phyloP scores from a whole-genome alignment of 2,329 filamentous ascomycete genomes.

The Stagonosporopsis vannaccii region DNA sequence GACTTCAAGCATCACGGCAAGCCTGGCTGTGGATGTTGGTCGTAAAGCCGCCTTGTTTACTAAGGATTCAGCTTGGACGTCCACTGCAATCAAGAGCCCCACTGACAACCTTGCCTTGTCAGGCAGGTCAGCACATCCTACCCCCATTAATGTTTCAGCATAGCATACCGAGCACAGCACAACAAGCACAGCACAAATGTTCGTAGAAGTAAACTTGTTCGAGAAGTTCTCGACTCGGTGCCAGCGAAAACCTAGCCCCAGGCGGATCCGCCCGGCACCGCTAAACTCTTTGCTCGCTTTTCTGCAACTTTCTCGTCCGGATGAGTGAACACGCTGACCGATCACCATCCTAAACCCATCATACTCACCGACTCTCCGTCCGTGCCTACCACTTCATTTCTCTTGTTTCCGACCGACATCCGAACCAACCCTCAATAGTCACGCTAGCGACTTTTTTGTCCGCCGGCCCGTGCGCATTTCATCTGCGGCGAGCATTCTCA shows the following conservation, averaged over 20 bases:
- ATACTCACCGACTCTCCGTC: slow-evolving; percentile 18
- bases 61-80: slow-evolving; percentile 1
- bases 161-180: slow-evolving; percentile 10
- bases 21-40: slow-evolving; percentile 46
- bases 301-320: slow-evolving; percentile 1
- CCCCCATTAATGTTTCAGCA: slow-evolving; percentile 2
- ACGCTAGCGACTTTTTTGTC: slow-evolving; percentile 14
- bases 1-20: slow-evolving; percentile 33
- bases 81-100: slow-evolving; percentile 14
- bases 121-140: slow-evolving; percentile 11
- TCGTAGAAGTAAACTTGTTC: background rate
- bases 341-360: slow-evolving; percentile 2
- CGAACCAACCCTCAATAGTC: slow-evolving; percentile 10
- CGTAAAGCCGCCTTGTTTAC: slow-evolving; percentile 11
- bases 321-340: slow-evolving; percentile 10
- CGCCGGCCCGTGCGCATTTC: slow-evolving; percentile 7
- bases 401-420: slow-evolving; percentile 18
- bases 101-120: slow-evolving; percentile 5
- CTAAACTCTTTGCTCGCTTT: slow-evolving; percentile 5
- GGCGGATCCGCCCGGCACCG: slow-evolving; percentile 14
- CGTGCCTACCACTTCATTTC: slow-evolving; percentile 16
- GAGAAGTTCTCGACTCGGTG: background rate
- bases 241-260: background rate
- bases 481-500: slow-evolving; percentile 8
- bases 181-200: slow-evolving; percentile 7